A percentile compares a stretch with the other conserved stretches of the same genome.
Conservation (phyloP, 2,329 filamentous ascomycete genomes). For the Penicillium sp. region DNA sequence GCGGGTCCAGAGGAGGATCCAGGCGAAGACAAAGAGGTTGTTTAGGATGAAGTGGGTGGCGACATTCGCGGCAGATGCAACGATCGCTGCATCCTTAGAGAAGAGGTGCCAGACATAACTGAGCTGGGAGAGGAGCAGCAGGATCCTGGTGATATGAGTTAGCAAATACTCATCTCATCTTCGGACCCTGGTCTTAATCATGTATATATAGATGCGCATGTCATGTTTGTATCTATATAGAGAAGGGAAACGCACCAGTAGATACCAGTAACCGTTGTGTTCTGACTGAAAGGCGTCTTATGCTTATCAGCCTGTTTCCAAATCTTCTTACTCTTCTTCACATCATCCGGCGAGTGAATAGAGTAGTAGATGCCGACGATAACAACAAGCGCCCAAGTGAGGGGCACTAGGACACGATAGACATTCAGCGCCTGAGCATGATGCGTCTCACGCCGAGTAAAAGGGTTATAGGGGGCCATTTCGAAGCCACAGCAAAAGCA, state of each 20-base stretch:
- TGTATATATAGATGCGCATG: too few relatives aligned
- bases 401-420: constrained; percentile 75
- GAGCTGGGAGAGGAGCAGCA: constrained; percentile 75
- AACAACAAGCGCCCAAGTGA: constrained; percentile 76
- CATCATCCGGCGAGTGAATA: constrained; percentile 66
- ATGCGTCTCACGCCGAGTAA: constrained; percentile 71
- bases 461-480: constrained; percentile 65
- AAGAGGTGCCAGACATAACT: constrained; percentile 79
- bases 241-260: constrained; percentile 80
- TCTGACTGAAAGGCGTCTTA: constrained; percentile 75
- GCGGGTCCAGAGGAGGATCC: constrained; percentile 81
- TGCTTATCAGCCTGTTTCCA: constrained; percentile 73
- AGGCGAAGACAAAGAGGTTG: constrained; percentile 81
- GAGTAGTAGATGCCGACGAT: constrained; percentile 76
- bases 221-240: too few relatives aligned
- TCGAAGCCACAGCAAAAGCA: not conserved
- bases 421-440: constrained; percentile 63
- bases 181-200: too few relatives aligned
- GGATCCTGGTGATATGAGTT: too few relatives aligned
- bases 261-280: constrained; percentile 64
- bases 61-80: constrained; percentile 74
- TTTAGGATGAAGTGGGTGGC: constrained; percentile 83
- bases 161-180: too few relatives aligned
- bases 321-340: constrained; percentile 65
- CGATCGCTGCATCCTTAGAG: constrained; percentile 64